Evolutionary conservation across 1,139 yeast genomes (phyloP).

Genomic region (Yamadazyma aaseri): DNA sequence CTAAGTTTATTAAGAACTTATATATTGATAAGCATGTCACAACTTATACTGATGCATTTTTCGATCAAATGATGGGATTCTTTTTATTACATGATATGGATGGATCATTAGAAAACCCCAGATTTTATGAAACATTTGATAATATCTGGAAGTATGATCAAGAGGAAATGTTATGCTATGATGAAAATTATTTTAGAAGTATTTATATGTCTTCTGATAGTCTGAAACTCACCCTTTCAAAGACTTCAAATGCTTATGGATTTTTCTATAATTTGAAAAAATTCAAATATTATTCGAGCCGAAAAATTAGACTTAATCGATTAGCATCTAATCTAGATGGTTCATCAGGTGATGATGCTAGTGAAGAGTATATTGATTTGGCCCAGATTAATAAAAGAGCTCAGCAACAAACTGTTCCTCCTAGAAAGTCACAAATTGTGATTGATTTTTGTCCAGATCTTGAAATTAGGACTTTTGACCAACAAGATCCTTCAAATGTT

Average conservation of each 20-base stretch:
- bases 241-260: not conserved
- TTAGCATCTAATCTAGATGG: not conserved
- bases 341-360: not conserved
- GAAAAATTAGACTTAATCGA: not conserved
- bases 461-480: not conserved
- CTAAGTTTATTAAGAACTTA: constrained; percentile 1
- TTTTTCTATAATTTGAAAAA: constrained; percentile 2
- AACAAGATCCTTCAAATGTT: constrained; percentile 1
- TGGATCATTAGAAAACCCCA: constrained; percentile 7
- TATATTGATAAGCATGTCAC: constrained; percentile 6
- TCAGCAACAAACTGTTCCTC: constrained; percentile 1
- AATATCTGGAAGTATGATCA: constrained; percentile 14
- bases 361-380: constrained; percentile 2
- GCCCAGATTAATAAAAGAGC: constrained; percentile 2
- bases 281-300: constrained; percentile 2
- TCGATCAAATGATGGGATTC: constrained; percentile 5
- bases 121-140: constrained; percentile 9
- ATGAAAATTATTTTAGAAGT: constrained; percentile 8
- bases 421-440: not conserved
- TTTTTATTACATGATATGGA: not conserved
- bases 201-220: not conserved
- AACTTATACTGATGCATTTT: constrained; percentile 3
- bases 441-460: not conserved
- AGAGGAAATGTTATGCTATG: constrained; percentile 10
- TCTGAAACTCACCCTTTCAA: not conserved